A percentile compares a stretch with the other conserved stretches of the same genome.
Evolutionary conservation across 1,284 basidiomycete species (phyloP).

Genomic region (Meira miltonrushii): DNA sequence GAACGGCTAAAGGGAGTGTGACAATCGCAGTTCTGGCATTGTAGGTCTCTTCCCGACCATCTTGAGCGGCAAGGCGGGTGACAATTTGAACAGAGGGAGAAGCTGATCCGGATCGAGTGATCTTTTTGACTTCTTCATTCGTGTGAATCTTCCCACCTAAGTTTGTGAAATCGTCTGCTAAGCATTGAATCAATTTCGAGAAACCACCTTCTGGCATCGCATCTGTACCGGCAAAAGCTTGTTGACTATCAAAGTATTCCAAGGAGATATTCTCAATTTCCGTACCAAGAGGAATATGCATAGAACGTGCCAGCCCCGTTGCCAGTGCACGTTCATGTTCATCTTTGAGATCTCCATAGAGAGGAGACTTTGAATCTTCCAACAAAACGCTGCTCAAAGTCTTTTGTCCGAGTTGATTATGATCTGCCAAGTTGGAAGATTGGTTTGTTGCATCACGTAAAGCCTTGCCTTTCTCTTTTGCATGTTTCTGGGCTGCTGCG

Average conservation of each 20-base stretch:
- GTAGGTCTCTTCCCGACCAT: slow-evolving; percentile 25
- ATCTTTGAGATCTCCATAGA: slow-evolving; percentile 25
- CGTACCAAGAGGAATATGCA: slow-evolving; percentile 57
- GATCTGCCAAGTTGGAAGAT: slow-evolving; percentile 16
- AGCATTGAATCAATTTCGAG: slow-evolving; percentile 46
- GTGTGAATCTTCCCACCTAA: slow-evolving; percentile 53
- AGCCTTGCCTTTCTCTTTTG: slow-evolving; percentile 8
- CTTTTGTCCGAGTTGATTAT: slow-evolving; percentile 24
- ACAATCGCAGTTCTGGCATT: slow-evolving; percentile 39
- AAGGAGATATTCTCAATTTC: slow-evolving; percentile 52
- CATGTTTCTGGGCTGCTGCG: slow-evolving; percentile 25
- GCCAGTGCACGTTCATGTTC: slow-evolving; percentile 63
- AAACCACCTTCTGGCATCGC: slow-evolving; percentile 57
- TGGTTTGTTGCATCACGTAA: slow-evolving; percentile 1
- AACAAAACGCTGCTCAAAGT: slow-evolving; percentile 51
- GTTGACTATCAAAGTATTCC: slow-evolving; percentile 51
- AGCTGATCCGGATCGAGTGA: background rate
- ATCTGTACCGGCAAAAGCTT: slow-evolving; percentile 56
- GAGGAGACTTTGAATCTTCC: slow-evolving; percentile 46
- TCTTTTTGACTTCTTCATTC: slow-evolving; percentile 21
- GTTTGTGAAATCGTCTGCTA: slow-evolving; percentile 50
- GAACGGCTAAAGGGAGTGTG: slow-evolving; percentile 54
- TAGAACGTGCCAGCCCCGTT: slow-evolving; percentile 53
- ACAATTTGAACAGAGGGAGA: background rate
- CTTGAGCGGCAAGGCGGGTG: no score